These are phyloP conservation scores for Beauveria asiatica DNA, from an alignment of 2,329 filamentous ascomycete genomes.

Conservation along the genomic window DNA sequence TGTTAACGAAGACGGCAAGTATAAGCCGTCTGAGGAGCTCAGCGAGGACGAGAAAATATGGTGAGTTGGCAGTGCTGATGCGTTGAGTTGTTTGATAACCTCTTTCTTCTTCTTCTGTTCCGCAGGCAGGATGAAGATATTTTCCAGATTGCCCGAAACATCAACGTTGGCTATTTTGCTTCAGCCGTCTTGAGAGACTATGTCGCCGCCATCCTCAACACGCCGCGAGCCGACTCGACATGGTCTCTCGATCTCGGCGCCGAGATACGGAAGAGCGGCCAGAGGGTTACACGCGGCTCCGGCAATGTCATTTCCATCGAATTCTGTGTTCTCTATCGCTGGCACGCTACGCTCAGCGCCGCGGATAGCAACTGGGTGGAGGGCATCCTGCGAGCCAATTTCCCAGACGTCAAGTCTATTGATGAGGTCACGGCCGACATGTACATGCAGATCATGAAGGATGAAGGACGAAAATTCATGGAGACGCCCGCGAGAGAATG, in stretches of 20 bases:
- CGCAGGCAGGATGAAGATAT: conserved; percentile 22
- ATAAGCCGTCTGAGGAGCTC: no score
- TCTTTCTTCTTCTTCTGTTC: no score
- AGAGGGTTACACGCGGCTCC: neutral
- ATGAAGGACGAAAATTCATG: neutral
- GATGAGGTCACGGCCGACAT: neutral
- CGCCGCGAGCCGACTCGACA: conserved; percentile 18
- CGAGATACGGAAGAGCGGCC: neutral
- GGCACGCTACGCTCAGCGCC: neutral
- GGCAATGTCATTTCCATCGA: neutral
- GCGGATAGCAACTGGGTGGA: neutral
- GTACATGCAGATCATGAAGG: neutral
- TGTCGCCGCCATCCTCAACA: conserved; percentile 42
- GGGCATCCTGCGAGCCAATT: neutral
- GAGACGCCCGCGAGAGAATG: neutral
- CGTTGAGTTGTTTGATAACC: no score
- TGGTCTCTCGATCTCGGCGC: conserved; percentile 20
- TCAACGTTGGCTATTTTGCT: conserved; percentile 43
- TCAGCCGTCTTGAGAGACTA: conserved; percentile 46
- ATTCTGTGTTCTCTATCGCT: neutral
- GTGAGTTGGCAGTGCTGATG: no score
- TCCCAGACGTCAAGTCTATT: neutral
- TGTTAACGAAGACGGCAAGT: neutral
- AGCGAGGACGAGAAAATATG: no score
- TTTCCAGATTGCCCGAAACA: conserved; percentile 34